Percentiles rank a stretch among this genome's conserved stretches.
Conservation (phyloP, 2,329 filamentous ascomycete species). For the Penicillium polonicum region DNA sequence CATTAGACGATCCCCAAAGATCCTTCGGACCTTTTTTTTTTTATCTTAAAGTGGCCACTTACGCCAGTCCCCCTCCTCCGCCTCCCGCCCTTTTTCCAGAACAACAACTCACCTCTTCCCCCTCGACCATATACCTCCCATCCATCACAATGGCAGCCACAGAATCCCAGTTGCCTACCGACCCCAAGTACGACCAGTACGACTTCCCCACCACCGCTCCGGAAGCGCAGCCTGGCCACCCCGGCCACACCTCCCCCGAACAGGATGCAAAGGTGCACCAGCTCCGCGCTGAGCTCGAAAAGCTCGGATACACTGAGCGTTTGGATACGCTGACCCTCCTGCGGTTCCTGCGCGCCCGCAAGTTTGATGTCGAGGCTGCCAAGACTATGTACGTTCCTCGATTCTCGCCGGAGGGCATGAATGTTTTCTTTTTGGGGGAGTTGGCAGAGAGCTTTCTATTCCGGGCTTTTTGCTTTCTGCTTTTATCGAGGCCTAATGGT, state of each 20-base stretch:
- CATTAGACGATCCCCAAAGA: background rate
- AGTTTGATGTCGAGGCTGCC: slow-evolving; percentile 81
- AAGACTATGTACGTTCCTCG: slow-evolving; percentile 75
- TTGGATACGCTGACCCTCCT: slow-evolving; percentile 92
- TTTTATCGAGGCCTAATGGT: background rate
- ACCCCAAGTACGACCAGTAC: slow-evolving; percentile 94
- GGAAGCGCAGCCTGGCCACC: slow-evolving; percentile 70
- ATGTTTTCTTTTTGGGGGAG: background rate
- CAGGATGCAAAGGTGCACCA: slow-evolving; percentile 89
- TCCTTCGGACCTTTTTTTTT: background rate
- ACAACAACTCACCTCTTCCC: slow-evolving; percentile 7
- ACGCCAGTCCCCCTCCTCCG: slow-evolving; percentile 19
- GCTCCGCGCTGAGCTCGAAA: slow-evolving; percentile 80
- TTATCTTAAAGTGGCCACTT: slow-evolving; percentile 24
- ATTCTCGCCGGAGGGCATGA: slow-evolving; percentile 3
- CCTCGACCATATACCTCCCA: slow-evolving; percentile 11
- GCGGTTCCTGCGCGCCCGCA: slow-evolving; percentile 88
- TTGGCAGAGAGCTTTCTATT: background rate
- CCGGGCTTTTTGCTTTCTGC: background rate
- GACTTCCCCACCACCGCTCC: slow-evolving; percentile 82
- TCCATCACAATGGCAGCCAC: slow-evolving; percentile 32
- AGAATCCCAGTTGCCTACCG: slow-evolving; percentile 51
- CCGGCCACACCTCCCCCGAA: slow-evolving; percentile 79
- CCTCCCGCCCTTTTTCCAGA: slow-evolving; percentile 22
- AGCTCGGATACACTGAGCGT: slow-evolving; percentile 75